Base-by-base conservation (phyloP, 805 yeast genomes). In the Kodamaea kakaduensis region DNA sequence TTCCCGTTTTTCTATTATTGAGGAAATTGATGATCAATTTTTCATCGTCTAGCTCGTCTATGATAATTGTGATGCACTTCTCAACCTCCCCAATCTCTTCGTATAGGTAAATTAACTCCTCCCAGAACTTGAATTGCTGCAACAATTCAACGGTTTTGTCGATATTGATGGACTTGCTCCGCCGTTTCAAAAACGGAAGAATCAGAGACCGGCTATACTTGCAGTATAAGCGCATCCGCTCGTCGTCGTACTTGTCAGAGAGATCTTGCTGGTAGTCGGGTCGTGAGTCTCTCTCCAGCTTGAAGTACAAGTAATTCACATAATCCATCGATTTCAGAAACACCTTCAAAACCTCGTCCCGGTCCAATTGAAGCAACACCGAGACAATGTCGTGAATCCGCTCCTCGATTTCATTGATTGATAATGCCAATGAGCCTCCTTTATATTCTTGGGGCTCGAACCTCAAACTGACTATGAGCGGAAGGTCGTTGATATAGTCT, bases 1-100 rank as follows among this genome's bases (percentile, higher is more conserved):
- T 15, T 6, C 28, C 17, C 5, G 17, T 25, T 26, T 22, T 36
- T 16, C 35, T 24, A 17, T 36, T 36, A 18, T 31, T 25, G 8
- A 36, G 31, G 67, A 88, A 93, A 12, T 70, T 71, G 16, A 93
- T 83, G 0, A 97, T 97, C 44, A 75, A 69, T 25, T 73, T 72
- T 0, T 96, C 90, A 52, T 90, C 93, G 36, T 81, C 71, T 34
- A 89, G 60, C 46, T 84, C 73, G 44, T 84, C 82, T 25, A 88
- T 78, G 10, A 93, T 87, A 27, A 93, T 64, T 38, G 68, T 72
- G 47, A 90, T 60, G 0, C 97, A 97, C 42, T 77, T 73, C 42
- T 71, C 72, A 38, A 80, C 77, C 45, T 84, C 84, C 1, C 98
- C 97, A 17, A 84, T 79, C 47, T 78, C 77, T 4, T 95, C 94